Evolutionary conservation across 208 protist genomes (phyloP).

Genomic region (Chromosphaera perkinsii): DNA sequence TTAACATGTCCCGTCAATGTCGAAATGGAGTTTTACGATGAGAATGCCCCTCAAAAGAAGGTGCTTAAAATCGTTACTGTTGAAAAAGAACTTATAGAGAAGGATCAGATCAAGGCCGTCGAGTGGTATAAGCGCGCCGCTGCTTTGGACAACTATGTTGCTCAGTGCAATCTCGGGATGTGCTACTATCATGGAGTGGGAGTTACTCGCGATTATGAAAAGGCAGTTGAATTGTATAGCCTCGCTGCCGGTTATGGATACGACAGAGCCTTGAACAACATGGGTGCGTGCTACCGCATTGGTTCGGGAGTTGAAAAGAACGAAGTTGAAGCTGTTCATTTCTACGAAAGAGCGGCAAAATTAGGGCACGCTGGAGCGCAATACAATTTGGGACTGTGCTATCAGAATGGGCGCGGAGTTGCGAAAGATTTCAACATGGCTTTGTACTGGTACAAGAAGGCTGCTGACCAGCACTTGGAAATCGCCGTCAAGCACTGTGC

Average conservation of each 20-base stretch:
- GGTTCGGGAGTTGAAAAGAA: background rate
- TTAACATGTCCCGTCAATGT: no score
- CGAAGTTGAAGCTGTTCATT: background rate
- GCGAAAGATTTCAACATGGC: background rate
- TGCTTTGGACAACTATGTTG: no score
- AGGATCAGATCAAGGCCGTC: background rate
- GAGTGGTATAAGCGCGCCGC: background rate
- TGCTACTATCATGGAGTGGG: no score
- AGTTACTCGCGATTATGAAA: no score
- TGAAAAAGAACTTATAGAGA: no score
- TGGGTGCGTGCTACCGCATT: background rate
- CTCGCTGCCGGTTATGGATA: no score
- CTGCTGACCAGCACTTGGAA: background rate
- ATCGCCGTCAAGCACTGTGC: background rate
- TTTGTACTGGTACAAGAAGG: background rate
- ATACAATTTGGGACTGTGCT: background rate
- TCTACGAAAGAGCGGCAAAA: background rate
- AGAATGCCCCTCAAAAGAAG: no score
- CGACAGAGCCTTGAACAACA: no score
- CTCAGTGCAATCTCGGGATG: no score
- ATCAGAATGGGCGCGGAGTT: conserved; percentile 8
- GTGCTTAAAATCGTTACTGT: no score
- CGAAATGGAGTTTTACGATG: no score
- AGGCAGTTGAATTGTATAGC: no score
- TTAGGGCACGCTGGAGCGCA: background rate